Base-by-base conservation (phyloP, 495 filamentous ascomycete species). In the Tuber microsphaerosporum region DNA sequence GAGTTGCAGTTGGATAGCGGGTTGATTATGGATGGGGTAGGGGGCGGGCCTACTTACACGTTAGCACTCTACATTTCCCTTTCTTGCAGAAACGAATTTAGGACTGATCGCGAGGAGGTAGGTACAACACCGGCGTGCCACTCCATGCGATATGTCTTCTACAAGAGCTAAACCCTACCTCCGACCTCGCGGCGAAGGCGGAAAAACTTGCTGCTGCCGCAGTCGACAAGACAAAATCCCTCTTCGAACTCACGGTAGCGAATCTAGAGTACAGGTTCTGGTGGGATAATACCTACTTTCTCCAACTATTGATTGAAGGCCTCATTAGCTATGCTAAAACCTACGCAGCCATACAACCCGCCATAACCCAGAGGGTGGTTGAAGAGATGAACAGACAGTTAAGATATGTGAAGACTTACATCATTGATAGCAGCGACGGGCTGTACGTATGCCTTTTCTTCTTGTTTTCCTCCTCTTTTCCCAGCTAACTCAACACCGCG, bases 231-330 rank as follows among this genome's bases (percentile, higher is more conserved):
- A 73, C 37, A 26, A 81, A 81, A 75, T 74, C 71, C 2, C 72
- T 81, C n/a, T 81, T 81, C 65, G 80, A 81, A 8, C 74, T 69
- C 46, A 39, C 71, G 1, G 76, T 79, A 45, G 22, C 79, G 51
- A 45, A 73, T 20, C 70, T 68, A 19, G 71, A 76, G 14, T 45
- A 75, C 8, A 76, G 80, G 41, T 82, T 82, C 69, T 82, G 80
- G 80, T 82, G 80, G 80, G 80, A 82, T 31, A 71, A 72, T 26
- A 82, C 71, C 31, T 82, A 82, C 56, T 82, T 82, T 71, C 45
- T 82, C 31, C 80, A 82, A 37, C 73, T 82, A 26, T 74, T 82
- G 22, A 69, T 82, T 4, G 80, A 82, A 71, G 80, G 80, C 31
- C 45, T 82, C 34, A 73, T 78, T 3, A 77, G 75, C 61, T 82